These are phyloP conservation scores for Penicillium cataractarum DNA, from an alignment of 495 filamentous ascomycete genomes.

Conservation along the genomic window DNA sequence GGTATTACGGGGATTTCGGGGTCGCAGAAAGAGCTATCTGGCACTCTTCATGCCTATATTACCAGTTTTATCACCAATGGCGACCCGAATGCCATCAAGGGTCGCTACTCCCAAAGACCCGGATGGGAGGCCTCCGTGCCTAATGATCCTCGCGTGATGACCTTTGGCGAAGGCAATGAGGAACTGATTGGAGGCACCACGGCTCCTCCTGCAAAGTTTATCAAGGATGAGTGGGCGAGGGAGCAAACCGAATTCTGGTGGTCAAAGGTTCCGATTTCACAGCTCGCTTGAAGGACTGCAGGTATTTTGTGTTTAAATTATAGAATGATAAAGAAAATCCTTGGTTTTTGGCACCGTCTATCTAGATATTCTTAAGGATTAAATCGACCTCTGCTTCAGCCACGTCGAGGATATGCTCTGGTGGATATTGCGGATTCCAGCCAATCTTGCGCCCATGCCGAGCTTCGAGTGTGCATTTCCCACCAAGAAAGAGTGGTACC, in stretches of 20 bases:
- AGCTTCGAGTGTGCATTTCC: conserved; percentile 46
- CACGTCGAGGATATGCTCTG: conserved; percentile 45
- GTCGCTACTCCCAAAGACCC: conserved; percentile 35
- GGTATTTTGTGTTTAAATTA: not conserved
- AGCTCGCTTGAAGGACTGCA: conserved; percentile 25
- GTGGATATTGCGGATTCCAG: conserved; percentile 40
- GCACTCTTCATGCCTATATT: conserved; percentile 58
- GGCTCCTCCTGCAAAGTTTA: conserved; percentile 49
- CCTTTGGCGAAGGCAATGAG: conserved; percentile 67
- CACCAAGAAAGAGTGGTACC: conserved; percentile 43
- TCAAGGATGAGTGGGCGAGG: conserved; percentile 46
- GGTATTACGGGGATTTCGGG: conserved; percentile 40
- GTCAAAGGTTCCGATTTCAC: conserved; percentile 40
- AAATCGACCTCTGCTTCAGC: conserved; percentile 45
- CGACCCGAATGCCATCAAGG: conserved; percentile 49
- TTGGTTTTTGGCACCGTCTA: not conserved
- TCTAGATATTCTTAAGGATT: conserved; percentile 25
- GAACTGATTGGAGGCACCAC: conserved; percentile 50
- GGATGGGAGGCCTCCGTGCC: conserved; percentile 32
- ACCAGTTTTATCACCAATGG: conserved; percentile 58
- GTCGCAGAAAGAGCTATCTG: conserved; percentile 51
- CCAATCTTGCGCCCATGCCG: conserved; percentile 42
- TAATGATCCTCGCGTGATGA: conserved; percentile 35
- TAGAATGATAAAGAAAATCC: not conserved
- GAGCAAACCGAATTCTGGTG: conserved; percentile 64